Percentiles rank a stretch among this genome's conserved stretches.
phyloP scores from a whole-genome alignment of 148 eudicot species.

The Rhododendron henanense region DNA sequence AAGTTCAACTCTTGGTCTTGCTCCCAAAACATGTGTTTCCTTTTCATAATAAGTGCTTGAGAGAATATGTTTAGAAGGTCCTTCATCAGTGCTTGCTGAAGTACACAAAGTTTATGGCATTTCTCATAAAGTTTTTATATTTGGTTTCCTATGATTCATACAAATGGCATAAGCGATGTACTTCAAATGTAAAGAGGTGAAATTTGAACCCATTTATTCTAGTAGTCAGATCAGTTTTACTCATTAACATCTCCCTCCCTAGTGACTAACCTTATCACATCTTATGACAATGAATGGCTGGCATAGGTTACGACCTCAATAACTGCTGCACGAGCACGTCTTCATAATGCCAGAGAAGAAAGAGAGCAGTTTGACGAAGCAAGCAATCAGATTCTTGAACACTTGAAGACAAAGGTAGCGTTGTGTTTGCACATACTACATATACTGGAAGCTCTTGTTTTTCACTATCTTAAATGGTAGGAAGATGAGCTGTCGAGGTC shows the following conservation, averaged over 20 bases:
- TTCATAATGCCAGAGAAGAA: constrained; percentile 49
- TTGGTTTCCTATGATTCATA: not conserved
- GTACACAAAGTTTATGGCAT: not conserved
- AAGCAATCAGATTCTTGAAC: constrained; percentile 38
- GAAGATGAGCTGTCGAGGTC: constrained; percentile 46
- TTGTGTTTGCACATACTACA: not conserved
- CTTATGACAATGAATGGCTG: constrained; percentile 6
- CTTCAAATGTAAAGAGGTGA: not conserved
- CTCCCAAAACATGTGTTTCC: not conserved
- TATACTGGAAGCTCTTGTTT: not conserved
- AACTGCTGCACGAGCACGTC: constrained; percentile 30
- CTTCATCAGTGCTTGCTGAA: not conserved
- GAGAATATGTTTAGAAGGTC: not conserved
- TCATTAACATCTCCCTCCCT: not conserved
- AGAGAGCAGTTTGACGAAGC: constrained; percentile 48
- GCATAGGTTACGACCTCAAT: constrained; percentile 38
- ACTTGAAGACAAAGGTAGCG: constrained; percentile 33
- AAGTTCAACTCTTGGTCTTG: not conserved
- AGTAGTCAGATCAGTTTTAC: not conserved
- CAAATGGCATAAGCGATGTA: not conserved
- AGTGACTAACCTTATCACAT: not conserved
- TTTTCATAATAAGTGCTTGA: not conserved
- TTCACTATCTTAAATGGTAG: constrained; percentile 18
- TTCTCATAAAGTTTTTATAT: not conserved
- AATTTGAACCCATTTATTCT: not conserved